These are phyloP conservation scores for Colletotrichum chlorophyti DNA, from an alignment of 2,329 filamentous ascomycete genomes.

Conservation along the genomic window DNA sequence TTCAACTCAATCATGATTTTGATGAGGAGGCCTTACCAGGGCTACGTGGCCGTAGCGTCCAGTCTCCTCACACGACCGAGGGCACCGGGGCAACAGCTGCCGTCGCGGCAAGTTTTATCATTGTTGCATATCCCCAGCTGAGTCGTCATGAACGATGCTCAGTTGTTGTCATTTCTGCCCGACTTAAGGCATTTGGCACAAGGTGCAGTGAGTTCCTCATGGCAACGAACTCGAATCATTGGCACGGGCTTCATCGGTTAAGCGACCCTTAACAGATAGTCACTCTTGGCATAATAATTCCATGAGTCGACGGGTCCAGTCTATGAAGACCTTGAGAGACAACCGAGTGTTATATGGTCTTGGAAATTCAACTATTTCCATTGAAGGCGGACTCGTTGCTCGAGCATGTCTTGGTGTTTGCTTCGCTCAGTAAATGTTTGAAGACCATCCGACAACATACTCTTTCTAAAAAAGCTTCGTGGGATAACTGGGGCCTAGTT, in stretches of 20 bases:
- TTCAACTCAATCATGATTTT: slow-evolving; percentile 9
- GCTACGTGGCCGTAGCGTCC: background rate
- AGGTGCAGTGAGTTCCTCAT: background rate
- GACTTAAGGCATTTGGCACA: background rate
- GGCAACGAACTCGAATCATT: slow-evolving; percentile 2
- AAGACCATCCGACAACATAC: too few relatives aligned
- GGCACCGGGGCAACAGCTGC: slow-evolving; percentile 13
- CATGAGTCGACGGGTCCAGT: slow-evolving; percentile 8
- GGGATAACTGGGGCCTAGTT: too few relatives aligned
- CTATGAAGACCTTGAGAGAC: background rate
- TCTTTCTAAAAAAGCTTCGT: too few relatives aligned
- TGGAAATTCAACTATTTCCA: background rate
- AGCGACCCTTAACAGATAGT: background rate
- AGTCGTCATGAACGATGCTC: slow-evolving; percentile 5
- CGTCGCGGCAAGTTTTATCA: slow-evolving; percentile 2
- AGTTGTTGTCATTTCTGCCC: background rate
- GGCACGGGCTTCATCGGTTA: slow-evolving; percentile 13
- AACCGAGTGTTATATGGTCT: background rate
- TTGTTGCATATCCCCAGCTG: slow-evolving; percentile 3
- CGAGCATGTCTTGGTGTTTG: too few relatives aligned
- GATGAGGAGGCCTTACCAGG: slow-evolving; percentile 1
- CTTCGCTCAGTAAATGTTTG: too few relatives aligned
- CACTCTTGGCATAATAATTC: slow-evolving; percentile 5
- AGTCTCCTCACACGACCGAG: slow-evolving; percentile 1
- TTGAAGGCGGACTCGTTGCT: background rate